A percentile compares a stretch with the other conserved stretches of the same genome.
Evolutionary conservation across 2,329 filamentous ascomycete genomes (phyloP).

Genomic region (Diaporthe sp.): DNA sequence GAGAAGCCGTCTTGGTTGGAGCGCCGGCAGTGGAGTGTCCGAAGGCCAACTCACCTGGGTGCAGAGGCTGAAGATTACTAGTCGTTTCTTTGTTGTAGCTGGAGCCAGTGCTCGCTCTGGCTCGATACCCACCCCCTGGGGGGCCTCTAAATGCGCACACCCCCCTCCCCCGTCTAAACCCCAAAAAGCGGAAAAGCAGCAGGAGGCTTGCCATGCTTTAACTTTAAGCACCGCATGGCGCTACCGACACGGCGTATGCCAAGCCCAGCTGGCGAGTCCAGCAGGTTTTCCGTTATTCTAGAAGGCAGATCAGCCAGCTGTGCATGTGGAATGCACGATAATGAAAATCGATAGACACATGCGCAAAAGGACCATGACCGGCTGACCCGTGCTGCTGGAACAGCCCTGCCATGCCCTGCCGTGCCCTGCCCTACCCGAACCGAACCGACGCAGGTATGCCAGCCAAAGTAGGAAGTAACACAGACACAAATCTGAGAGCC

Average conservation of each 20-base stretch:
- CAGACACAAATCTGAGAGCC: background rate
- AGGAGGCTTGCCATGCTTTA: background rate
- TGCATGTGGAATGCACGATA: background rate
- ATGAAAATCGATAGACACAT: background rate
- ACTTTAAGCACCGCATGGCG: slow-evolving; percentile 10
- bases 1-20: background rate
- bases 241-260: slow-evolving; percentile 8
- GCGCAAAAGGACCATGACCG: background rate
- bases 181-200: background rate
- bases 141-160: background rate
- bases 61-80: background rate
- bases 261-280: background rate
- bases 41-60: background rate
- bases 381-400: background rate
- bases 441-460: background rate
- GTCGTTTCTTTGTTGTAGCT: background rate
- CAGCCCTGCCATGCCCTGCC: too few relatives aligned
- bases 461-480: background rate
- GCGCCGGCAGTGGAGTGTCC: slow-evolving; percentile 7
- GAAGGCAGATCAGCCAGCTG: slow-evolving; percentile 1
- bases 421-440: background rate
- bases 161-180: background rate
- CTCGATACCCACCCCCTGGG: background rate
- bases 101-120: background rate
- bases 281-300: slow-evolving; percentile 4